Evolutionary conservation across 2,329 filamentous ascomycete species (phyloP).

Genomic region (Botrytis tulipae): DNA sequence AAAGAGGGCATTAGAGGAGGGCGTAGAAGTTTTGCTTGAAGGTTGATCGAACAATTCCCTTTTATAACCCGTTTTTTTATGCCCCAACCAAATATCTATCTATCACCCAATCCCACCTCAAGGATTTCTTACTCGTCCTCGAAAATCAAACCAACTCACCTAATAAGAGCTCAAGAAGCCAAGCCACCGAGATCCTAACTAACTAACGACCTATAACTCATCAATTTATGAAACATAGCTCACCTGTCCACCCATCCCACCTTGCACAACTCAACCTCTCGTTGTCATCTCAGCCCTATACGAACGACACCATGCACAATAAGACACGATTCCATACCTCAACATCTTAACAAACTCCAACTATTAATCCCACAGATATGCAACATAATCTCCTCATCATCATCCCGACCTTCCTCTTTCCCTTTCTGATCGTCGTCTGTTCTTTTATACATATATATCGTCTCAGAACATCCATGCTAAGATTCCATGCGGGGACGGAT

Average conservation of each 20-base stretch:
- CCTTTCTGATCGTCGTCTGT: neutral
- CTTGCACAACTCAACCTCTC: neutral
- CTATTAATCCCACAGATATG: neutral
- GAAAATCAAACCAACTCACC: neutral
- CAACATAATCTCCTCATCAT: neutral
- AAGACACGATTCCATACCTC: neutral
- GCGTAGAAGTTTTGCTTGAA: conserved; percentile 37
- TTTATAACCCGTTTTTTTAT: neutral
- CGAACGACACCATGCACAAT: neutral
- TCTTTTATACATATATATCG: neutral
- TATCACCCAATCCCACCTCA: neutral
- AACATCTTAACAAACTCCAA: neutral
- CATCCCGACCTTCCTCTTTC: neutral
- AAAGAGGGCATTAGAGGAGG: conserved; percentile 37
- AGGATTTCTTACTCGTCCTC: neutral
- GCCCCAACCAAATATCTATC: neutral
- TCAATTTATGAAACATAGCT: neutral
- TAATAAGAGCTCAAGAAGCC: neutral
- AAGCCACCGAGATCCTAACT: neutral
- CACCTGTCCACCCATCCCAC: neutral
- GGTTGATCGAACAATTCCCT: neutral
- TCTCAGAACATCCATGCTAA: neutral
- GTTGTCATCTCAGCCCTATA: neutral
- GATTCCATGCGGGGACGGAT: neutral
- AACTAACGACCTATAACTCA: neutral